A percentile compares a stretch with the other conserved stretches of the same genome.
phyloP scores from a whole-genome alignment of 768 basidiomycete species.

The Russula sp. region DNA sequence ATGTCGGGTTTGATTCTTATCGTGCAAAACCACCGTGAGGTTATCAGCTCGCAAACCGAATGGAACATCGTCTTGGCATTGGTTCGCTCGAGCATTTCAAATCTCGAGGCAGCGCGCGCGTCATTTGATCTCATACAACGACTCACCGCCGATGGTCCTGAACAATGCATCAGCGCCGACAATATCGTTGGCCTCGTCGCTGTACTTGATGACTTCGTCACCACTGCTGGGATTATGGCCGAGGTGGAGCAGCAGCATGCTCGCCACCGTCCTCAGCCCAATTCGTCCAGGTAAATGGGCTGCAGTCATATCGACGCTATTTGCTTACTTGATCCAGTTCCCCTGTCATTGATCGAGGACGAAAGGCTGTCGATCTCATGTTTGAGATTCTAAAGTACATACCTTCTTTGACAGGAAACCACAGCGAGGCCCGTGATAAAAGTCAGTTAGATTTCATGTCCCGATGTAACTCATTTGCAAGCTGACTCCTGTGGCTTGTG shows the following conservation, averaged over 20 bases:
- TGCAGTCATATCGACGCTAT: neutral
- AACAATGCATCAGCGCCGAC: slow-evolving; percentile 60
- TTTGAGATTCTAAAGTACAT: slow-evolving; percentile 66
- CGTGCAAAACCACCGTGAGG: slow-evolving; percentile 65
- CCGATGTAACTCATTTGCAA: neutral
- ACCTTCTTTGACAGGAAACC: slow-evolving; percentile 47
- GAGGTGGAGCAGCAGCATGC: slow-evolving; percentile 53
- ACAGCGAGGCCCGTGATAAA: slow-evolving; percentile 35
- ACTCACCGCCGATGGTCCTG: slow-evolving; percentile 57
- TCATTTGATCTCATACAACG: slow-evolving; percentile 74
- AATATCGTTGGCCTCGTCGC: slow-evolving; percentile 77
- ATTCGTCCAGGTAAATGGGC: slow-evolving; percentile 44
- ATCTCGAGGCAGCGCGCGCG: slow-evolving; percentile 80
- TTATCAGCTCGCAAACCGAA: slow-evolving; percentile 86
- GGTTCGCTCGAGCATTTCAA: slow-evolving; percentile 75
- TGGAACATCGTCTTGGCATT: slow-evolving; percentile 92
- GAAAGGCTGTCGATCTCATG: slow-evolving; percentile 75
- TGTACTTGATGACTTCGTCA: slow-evolving; percentile 82
- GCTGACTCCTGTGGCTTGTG: neutral
- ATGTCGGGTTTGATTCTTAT: slow-evolving; percentile 74
- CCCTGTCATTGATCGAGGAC: slow-evolving; percentile 71
- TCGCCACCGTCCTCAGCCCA: slow-evolving; percentile 45
- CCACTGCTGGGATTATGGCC: slow-evolving; percentile 55
- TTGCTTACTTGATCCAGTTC: slow-evolving; percentile 43
- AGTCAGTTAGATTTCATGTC: slow-evolving; percentile 30